Base-by-base conservation (phyloP, 2,329 filamentous ascomycete species). In the Diaporthe capsici region DNA sequence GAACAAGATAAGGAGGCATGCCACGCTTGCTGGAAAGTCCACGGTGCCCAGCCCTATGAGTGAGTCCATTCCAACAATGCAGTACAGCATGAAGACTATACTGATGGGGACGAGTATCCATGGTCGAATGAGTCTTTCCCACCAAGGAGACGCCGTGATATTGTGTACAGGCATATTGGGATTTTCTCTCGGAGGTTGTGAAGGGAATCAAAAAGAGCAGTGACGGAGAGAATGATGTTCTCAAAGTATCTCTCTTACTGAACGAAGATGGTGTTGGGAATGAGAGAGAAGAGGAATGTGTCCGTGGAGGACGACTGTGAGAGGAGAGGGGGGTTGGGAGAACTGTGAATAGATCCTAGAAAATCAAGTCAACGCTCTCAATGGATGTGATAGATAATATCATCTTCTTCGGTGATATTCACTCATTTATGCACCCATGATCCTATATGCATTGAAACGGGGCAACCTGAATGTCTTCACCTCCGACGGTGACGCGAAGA, bases 11-110 rank as follows among this genome's bases (percentile, higher is more conserved):
- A 57, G 67, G 5, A 39, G 67, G 34, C 67, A 71, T 12, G 67
- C 65, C 51, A 71, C 67, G 17, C 67, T 71, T 17, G 67, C 49
- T 34, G 67, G 51, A 34, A 71, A 71, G 67, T 53, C 67, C n/a
- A 71, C 34, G 4, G 67, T 71, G 1, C 67, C 67, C 8, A 44
- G 10, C 4, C 67, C 51, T 25, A 71, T 71, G 37, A 71, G 51
- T 5, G 34, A 42, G 34, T 71, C 67, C 34, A 57, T 31, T 25
- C 67, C 67, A 42, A 71, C 49, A 31, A 71, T 44, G 34, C 39
- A 39, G 47, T 58, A 71, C 34, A 57, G 67, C 31, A 71, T 15
- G 12, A 58, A 34, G 22, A 71, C 10, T 12, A 37, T 20, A 20
- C 49, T 55, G 28, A 58, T n/a, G 4, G 67, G 67, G 22, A 22